A percentile compares a stretch with the other conserved stretches of the same genome.
These are phyloP conservation scores for Eimeria sp. DNA, from an alignment of 169 alveolate genomes.

Conservation along the genomic window DNA sequence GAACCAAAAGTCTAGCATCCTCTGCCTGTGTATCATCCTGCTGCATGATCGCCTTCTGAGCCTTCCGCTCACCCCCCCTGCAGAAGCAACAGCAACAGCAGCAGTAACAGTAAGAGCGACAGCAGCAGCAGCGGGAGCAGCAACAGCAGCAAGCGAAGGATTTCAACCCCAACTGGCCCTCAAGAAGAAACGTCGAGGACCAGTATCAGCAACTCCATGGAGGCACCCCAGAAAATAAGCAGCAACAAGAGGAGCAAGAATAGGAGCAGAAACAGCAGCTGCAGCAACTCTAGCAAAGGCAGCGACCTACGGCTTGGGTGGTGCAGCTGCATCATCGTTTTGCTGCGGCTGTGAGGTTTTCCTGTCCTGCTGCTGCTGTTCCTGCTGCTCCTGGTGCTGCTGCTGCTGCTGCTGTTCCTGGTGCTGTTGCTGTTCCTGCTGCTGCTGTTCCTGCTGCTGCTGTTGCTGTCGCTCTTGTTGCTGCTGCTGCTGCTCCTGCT, in stretches of 20 bases:
- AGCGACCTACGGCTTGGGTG: neutral
- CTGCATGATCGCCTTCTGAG: constrained; percentile 68
- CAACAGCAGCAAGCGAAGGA: too few species aligned
- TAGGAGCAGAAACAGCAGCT: constrained; percentile 60
- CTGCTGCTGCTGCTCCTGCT: constrained; percentile 30
- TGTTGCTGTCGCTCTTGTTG: constrained; percentile 28
- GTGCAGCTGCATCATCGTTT: neutral
- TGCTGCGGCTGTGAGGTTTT: constrained; percentile 7
- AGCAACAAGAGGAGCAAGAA: neutral
- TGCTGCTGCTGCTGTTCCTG: neutral
- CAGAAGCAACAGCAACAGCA: constrained; percentile 63
- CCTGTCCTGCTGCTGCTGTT: constrained; percentile 23
- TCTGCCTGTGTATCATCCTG: constrained; percentile 52
- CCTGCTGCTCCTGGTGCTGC: constrained; percentile 14
- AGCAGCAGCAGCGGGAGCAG: constrained; percentile 32
- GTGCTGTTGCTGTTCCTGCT: neutral
- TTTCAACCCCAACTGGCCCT: neutral
- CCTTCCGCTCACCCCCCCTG: constrained; percentile 64
- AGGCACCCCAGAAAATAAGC: too few species aligned
- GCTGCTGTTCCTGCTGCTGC: constrained; percentile 33
- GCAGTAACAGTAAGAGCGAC: constrained; percentile 21
- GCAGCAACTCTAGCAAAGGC: constrained; percentile 47
- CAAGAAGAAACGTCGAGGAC: neutral
- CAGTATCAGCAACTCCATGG: neutral
- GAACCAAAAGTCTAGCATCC: constrained; percentile 14